Evolutionary conservation across 306 rosid species (phyloP).

Genomic region (Cicer yamashitae): DNA sequence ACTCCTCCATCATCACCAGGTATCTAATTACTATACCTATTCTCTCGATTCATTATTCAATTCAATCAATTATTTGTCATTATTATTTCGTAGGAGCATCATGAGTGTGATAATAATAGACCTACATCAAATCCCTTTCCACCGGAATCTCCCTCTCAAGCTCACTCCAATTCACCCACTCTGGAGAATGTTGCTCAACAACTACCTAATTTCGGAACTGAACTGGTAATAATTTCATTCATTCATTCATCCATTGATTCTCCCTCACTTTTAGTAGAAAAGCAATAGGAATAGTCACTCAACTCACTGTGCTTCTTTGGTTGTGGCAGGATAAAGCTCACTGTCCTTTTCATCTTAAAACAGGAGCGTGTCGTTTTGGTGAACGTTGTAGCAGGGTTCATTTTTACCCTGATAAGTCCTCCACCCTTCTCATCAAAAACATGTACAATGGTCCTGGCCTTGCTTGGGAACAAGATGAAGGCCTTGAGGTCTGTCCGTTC

Average conservation of each 20-base stretch:
- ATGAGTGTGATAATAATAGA: constrained; percentile 36
- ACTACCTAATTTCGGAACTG: constrained; percentile 91
- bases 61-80: not conserved
- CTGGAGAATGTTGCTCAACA: constrained; percentile 67
- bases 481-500: constrained; percentile 98
- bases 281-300: not conserved
- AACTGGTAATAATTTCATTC: constrained; percentile 40
- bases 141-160: constrained; percentile 70
- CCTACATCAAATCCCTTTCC: constrained; percentile 93
- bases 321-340: constrained; percentile 87
- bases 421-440: constrained; percentile 82
- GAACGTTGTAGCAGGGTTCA: constrained; percentile 95
- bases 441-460: constrained; percentile 97
- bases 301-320: not conserved
- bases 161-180: constrained; percentile 32
- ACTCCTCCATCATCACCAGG: not conserved
- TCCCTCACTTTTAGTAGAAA: not conserved
- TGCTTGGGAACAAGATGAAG: constrained; percentile 96
- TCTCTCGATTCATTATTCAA: not conserved
- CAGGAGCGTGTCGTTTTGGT: constrained; percentile 96
- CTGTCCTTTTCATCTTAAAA: constrained; percentile 94
- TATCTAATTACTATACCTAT: not conserved
- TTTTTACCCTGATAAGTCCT: constrained; percentile 80
- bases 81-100: not conserved
- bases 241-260: not conserved